phyloP scores from a whole-genome alignment of 2,329 filamentous ascomycete genomes.

The Canariomyces notabilis region DNA sequence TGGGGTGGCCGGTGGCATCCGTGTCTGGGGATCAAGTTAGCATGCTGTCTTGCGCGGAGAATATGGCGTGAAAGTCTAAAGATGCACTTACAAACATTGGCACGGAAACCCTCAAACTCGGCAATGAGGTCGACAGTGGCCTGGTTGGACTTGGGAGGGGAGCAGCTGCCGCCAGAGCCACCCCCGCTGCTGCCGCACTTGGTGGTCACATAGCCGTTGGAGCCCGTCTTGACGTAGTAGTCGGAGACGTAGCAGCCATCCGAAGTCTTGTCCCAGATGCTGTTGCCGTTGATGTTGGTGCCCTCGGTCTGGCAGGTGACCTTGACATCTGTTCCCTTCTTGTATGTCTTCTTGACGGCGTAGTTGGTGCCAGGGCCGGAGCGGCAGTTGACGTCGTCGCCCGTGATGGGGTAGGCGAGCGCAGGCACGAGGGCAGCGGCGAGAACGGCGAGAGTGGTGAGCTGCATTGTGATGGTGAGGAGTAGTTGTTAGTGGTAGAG shows the following conservation, averaged over 20 bases:
- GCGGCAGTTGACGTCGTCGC: constrained; percentile 16
- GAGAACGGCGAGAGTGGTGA: constrained; percentile 1
- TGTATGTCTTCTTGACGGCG: constrained; percentile 11
- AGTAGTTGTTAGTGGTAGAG: too few relatives aligned
- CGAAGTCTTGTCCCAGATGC: constrained; percentile 22
- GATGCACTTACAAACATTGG: constrained; percentile 13
- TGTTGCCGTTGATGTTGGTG: constrained; percentile 16
- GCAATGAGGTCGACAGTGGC: constrained; percentile 18
- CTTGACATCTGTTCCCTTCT: constrained; percentile 11
- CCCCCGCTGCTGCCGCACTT: constrained; percentile 7
- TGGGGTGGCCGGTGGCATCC: constrained; percentile 43
- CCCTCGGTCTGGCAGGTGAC: constrained; percentile 19
- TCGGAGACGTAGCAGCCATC: constrained; percentile 21
- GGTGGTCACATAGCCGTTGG: constrained; percentile 11
- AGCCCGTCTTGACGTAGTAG: constrained; percentile 19
- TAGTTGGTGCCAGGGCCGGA: constrained; percentile 16
- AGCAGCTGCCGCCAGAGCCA: constrained; percentile 5
- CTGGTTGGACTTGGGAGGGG: constrained; percentile 15
- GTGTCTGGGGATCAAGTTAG: constrained; percentile 15
- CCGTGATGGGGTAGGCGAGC: constrained; percentile 14
- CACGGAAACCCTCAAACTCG: constrained; percentile 16
- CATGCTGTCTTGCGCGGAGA: not conserved
- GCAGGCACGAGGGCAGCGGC: not conserved
- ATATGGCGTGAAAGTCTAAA: not conserved
- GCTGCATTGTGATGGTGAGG: constrained; percentile 8